Percentiles rank a stretch among this genome's conserved stretches.
Conservation (phyloP, 164 flowering plant species). For the Euptelea pleiosperma region DNA sequence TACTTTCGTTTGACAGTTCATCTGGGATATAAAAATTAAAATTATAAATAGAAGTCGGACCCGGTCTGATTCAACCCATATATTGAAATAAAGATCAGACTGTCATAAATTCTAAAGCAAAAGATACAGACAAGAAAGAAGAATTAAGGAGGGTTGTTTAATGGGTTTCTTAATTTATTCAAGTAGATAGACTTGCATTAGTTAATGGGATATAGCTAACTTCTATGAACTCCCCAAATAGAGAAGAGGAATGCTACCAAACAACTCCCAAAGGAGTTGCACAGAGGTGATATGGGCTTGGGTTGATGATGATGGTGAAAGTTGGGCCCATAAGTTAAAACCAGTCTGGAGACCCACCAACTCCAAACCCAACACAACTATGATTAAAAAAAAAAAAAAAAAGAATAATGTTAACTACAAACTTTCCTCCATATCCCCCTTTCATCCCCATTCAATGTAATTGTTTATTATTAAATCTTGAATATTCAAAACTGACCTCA, state of each 20-base stretch:
- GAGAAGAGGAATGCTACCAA: too few species aligned
- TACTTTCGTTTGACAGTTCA: conserved; percentile 36
- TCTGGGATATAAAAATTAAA: conserved; percentile 16
- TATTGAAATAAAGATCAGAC: neutral
- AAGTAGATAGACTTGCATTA: neutral
- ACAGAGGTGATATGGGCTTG: neutral
- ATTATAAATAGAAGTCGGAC: conserved; percentile 14
- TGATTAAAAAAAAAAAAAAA: neutral
- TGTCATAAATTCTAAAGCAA: neutral
- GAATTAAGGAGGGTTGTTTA: conserved; percentile 3
- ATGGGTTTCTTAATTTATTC: neutral
- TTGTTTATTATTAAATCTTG: neutral
- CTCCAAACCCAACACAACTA: neutral
- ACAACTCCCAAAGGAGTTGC: too few species aligned
- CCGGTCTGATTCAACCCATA: conserved; percentile 9
- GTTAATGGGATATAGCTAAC: neutral
- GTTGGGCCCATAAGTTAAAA: conserved; percentile 23
- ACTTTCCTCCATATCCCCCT: neutral
- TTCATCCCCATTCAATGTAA: neutral
- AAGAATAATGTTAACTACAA: conserved; percentile 11
- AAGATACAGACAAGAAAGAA: conserved; percentile 3
- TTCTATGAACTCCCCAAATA: too few species aligned
- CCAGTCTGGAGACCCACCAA: conserved; percentile 11
- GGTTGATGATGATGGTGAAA: conserved; percentile 14
- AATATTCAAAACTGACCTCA: neutral